These are phyloP conservation scores for Tanacetum coccineum DNA, from an alignment of 129 eudicot genomes.

Conservation along the genomic window DNA sequence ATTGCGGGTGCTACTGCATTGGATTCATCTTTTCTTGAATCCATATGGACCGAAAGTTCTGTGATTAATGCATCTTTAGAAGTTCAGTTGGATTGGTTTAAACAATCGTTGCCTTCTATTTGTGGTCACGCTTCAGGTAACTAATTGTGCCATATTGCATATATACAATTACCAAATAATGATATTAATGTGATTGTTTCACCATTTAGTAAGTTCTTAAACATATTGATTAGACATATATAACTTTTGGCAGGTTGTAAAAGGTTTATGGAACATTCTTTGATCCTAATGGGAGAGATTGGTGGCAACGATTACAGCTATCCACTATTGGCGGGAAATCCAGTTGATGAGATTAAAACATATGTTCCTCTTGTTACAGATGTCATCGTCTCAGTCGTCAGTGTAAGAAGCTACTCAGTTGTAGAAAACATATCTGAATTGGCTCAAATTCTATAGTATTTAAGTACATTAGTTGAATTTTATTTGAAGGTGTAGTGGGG, in stretches of 20 bases:
- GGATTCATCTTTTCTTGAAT: not conserved
- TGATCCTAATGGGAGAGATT: slow-evolving; percentile 54
- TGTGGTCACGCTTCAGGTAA: slow-evolving; percentile 20
- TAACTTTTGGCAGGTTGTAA: slow-evolving; percentile 27
- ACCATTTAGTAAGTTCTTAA: not conserved
- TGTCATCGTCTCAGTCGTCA: slow-evolving; percentile 32
- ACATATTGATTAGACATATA: not conserved
- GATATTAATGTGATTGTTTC: not conserved
- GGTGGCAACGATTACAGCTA: slow-evolving; percentile 60
- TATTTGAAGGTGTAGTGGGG: not conserved
- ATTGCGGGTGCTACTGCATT: slow-evolving; percentile 20
- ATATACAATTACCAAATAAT: not conserved
- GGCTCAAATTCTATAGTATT: not conserved
- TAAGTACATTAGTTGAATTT: not conserved
- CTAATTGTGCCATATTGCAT: not conserved
- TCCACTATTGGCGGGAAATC: slow-evolving; percentile 30
- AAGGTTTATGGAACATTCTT: slow-evolving; percentile 23
- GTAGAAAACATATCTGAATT: too few species aligned
- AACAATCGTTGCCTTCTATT: slow-evolving; percentile 13
- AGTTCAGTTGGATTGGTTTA: slow-evolving; percentile 31
- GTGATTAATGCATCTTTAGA: slow-evolving; percentile 20
- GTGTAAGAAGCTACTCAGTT: slow-evolving; percentile 14
- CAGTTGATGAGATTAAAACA: slow-evolving; percentile 8
- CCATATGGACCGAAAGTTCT: not conserved
- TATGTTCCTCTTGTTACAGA: slow-evolving; percentile 28